Conservation (phyloP, 2,329 filamentous ascomycete species). For the Dryadomyces quercus-mongolicae region DNA sequence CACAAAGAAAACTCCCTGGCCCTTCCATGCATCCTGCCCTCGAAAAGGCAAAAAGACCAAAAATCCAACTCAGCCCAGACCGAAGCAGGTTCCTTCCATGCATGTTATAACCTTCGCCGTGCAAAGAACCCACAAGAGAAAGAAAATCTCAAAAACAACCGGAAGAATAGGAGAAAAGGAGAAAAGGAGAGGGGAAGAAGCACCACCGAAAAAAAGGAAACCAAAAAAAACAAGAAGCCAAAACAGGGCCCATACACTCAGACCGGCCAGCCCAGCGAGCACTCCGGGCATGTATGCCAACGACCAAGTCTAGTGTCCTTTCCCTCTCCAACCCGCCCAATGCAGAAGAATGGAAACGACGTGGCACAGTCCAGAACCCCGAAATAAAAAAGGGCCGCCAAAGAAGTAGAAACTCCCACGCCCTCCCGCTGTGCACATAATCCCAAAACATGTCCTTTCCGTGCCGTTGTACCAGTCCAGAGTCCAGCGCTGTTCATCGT, state of each 20-base stretch:
- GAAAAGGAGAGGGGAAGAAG: background rate
- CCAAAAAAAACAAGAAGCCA: background rate
- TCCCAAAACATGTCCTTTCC: background rate
- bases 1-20: background rate
- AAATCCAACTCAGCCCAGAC: background rate
- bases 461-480: background rate
- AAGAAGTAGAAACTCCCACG: constrained; percentile 10
- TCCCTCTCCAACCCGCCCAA: background rate
- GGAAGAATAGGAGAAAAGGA: background rate
- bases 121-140: background rate
- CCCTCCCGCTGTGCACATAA: constrained; percentile 1
- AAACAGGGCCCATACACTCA: background rate
- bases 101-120: background rate
- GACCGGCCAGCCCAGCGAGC: background rate
- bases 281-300: background rate
- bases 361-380: background rate
- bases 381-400: background rate
- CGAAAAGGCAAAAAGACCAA: background rate
- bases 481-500: background rate
- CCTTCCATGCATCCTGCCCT: background rate
- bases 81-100: background rate
- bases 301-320: background rate
- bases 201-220: background rate
- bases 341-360: background rate
- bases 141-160: background rate